Conservation (phyloP, 1,284 basidiomycete species). For the Ganoderma lucidum region DNA sequence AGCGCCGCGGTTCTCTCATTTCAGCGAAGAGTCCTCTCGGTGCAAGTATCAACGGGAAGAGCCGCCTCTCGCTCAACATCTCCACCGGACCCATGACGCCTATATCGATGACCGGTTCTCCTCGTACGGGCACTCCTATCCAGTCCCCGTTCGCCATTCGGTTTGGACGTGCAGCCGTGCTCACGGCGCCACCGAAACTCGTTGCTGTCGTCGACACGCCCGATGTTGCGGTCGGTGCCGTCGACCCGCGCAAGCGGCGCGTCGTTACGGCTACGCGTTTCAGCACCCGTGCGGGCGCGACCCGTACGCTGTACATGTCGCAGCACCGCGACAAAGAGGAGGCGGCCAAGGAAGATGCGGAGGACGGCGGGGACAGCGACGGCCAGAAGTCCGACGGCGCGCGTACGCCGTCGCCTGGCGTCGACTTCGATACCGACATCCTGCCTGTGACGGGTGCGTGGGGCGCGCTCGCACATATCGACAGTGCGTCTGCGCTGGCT, state of each 20-base stretch:
- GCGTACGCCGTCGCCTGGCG: conserved; percentile 41
- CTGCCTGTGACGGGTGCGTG: conserved; percentile 72
- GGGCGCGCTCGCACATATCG: conserved; percentile 61
- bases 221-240: conserved; percentile 83
- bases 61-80: conserved; percentile 42
- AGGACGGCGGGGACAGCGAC: conserved; percentile 39
- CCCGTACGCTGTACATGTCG: conserved; percentile 81
- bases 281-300: conserved; percentile 81
- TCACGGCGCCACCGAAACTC: conserved; percentile 81
- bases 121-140: conserved; percentile 52
- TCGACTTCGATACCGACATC: conserved; percentile 70
- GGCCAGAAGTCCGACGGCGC: conserved; percentile 30
- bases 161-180: conserved; percentile 72
- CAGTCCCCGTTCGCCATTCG: conserved; percentile 52
- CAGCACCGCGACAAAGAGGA: conserved; percentile 70
- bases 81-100: conserved; percentile 46
- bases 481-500: conserved; percentile 42
- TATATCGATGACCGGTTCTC: conserved; percentile 52
- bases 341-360: conserved; percentile 35
- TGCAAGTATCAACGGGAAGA: conserved; percentile 26
- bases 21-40: conserved; percentile 36
- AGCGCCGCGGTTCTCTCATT: conserved; percentile 55
- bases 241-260: conserved; percentile 80
- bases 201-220: conserved; percentile 85
- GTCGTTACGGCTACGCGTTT: conserved; percentile 89